These are phyloP conservation scores for Handroanthus guayacan DNA, from an alignment of 257 asterid genomes.

Conservation along the genomic window DNA sequence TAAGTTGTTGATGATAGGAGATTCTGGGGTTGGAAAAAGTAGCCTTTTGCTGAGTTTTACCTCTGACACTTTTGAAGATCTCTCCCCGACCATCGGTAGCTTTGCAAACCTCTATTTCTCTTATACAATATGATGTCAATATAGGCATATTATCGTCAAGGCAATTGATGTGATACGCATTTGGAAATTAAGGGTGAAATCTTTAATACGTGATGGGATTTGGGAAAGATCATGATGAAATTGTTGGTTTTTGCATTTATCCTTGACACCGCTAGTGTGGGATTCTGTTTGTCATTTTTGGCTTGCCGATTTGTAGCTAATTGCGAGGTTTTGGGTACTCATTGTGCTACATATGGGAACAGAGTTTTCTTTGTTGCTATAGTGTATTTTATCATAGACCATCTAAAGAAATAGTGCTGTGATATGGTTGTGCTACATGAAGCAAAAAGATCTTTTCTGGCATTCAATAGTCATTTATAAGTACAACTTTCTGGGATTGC, in stretches of 20 bases:
- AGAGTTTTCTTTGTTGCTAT: neutral
- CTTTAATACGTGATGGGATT: neutral
- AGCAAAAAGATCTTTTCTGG: slow-evolving; percentile 1
- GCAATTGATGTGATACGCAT: neutral
- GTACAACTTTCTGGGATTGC: neutral
- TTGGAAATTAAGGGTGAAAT: neutral
- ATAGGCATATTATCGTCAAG: neutral
- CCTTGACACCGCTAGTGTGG: neutral
- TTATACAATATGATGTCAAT: slow-evolving; percentile 10
- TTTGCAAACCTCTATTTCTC: neutral
- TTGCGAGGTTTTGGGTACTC: neutral
- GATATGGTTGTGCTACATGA: neutral
- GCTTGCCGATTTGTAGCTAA: neutral
- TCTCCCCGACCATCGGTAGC: slow-evolving; percentile 79
- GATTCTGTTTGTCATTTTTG: neutral
- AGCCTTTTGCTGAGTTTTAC: slow-evolving; percentile 90
- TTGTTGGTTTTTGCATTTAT: neutral
- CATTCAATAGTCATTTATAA: neutral
- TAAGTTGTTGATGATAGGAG: slow-evolving; percentile 75
- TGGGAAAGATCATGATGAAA: slow-evolving; percentile 5
- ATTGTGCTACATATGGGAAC: neutral
- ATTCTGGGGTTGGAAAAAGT: slow-evolving; percentile 97
- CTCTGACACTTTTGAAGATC: slow-evolving; percentile 83
- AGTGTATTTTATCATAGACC: neutral
- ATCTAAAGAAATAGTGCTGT: neutral